Evolutionary conservation across 257 asterid genomes (phyloP).

Genomic region (Capsicum chinense): DNA sequence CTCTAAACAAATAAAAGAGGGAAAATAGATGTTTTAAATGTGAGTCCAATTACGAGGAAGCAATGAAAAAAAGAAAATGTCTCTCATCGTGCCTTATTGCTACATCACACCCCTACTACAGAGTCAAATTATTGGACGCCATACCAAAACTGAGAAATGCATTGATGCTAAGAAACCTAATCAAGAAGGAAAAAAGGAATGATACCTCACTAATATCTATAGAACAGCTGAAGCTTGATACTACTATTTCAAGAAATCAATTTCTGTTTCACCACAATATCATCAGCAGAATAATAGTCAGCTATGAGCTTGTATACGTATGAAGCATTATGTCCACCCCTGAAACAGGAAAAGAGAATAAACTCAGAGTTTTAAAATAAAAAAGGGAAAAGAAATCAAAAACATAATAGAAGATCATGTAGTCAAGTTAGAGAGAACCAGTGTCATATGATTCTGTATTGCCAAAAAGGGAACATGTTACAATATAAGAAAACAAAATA

Average conservation of each 20-base stretch:
- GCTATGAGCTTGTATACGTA: conserved; percentile 93
- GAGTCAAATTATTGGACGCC: neutral
- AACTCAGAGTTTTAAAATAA: conserved; percentile 24
- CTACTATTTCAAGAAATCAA: conserved; percentile 60
- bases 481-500: conserved; percentile 9
- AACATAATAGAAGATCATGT: neutral
- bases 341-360: conserved; percentile 41
- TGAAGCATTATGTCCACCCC: conserved; percentile 98
- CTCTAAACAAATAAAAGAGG: neutral
- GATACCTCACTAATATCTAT: conserved; percentile 41
- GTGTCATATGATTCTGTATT: neutral
- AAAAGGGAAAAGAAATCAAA: conserved; percentile 15
- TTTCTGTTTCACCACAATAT: conserved; percentile 68
- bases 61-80: conserved; percentile 11
- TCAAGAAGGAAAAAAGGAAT: neutral
- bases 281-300: conserved; percentile 94
- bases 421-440: neutral
- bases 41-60: neutral
- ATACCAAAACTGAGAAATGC: conserved; percentile 2
- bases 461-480: neutral
- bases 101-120: neutral
- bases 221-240: conserved; percentile 32
- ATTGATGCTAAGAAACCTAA: neutral
- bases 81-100: neutral
- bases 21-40: neutral